Percentiles rank a stretch among this genome's conserved stretches.
phyloP scores from a whole-genome alignment of 768 basidiomycete genomes.

The Termitomyces sp. region DNA sequence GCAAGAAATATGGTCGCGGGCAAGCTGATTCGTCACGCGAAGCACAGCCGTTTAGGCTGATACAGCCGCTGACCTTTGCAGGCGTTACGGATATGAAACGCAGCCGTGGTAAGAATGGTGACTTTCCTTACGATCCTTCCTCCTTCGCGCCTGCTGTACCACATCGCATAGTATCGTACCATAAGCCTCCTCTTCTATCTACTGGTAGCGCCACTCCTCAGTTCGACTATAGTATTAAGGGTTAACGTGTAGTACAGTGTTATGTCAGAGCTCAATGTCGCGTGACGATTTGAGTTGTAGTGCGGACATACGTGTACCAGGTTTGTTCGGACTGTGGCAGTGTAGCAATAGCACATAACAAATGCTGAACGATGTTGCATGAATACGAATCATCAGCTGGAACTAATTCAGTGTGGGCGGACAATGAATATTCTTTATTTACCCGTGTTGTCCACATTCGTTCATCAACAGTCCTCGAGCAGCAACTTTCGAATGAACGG shows the following conservation, averaged over 20 bases:
- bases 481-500: background rate
- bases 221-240: background rate
- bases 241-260: too few species aligned
- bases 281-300: too few species aligned
- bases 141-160: background rate
- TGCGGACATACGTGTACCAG: too few species aligned
- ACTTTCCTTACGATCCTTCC: background rate
- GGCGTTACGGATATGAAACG: background rate
- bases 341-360: too few species aligned
- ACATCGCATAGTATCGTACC: background rate
- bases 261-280: too few species aligned
- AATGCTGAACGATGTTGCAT: too few species aligned
- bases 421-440: too few species aligned
- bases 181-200: background rate
- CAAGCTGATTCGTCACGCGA: background rate
- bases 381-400: too few species aligned
- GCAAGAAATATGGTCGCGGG: background rate
- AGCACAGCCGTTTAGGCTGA: background rate
- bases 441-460: too few species aligned
- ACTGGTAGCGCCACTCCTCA: background rate
- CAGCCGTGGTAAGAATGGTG: background rate
- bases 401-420: too few species aligned
- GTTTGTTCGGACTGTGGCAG: too few species aligned
- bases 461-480: too few species aligned
- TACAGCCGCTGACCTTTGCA: background rate